Evolutionary conservation across 495 filamentous ascomycete species (phyloP).

Genomic region (Neurospora hispaniola): DNA sequence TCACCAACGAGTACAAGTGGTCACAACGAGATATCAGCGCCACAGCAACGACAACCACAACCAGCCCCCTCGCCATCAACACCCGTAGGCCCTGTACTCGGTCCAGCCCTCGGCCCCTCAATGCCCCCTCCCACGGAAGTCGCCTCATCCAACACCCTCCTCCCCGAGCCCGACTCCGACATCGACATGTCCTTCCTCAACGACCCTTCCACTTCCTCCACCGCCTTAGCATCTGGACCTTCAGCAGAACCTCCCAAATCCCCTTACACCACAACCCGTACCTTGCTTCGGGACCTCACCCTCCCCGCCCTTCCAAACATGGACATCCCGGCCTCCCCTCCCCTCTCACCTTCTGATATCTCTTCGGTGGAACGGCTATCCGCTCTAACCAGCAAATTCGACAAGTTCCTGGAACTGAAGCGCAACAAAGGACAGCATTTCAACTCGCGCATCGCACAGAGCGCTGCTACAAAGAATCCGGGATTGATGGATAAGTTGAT

Average conservation of each 20-base stretch:
- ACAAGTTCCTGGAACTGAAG: conserved; percentile 77
- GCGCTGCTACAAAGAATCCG: conserved; percentile 68
- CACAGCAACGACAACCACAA: neutral
- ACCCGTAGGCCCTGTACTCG: conserved; percentile 25
- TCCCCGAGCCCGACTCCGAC: conserved; percentile 5
- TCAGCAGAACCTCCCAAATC: conserved; percentile 40
- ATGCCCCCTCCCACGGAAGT: neutral
- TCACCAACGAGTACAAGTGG: neutral
- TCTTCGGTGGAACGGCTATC: neutral
- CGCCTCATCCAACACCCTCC: neutral
- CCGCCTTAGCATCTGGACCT: neutral
- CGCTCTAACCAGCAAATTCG: conserved; percentile 59
- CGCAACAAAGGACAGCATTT: conserved; percentile 73
- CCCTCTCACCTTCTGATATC: conserved; percentile 55
- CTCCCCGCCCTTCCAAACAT: conserved; percentile 71
- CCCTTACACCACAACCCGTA: conserved; percentile 57
- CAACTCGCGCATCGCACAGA: conserved; percentile 67
- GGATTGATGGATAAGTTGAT: conserved; percentile 69
- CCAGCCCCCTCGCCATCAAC: neutral
- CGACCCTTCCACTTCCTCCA: neutral
- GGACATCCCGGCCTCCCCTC: conserved; percentile 76
- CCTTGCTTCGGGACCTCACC: conserved; percentile 67
- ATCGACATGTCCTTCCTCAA: conserved; percentile 17
- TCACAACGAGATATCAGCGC: neutral
- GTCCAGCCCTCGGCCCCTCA: conserved; percentile 19